phyloP scores from a whole-genome alignment of 495 filamentous ascomycete genomes.

The Cladorrhinum samala region DNA sequence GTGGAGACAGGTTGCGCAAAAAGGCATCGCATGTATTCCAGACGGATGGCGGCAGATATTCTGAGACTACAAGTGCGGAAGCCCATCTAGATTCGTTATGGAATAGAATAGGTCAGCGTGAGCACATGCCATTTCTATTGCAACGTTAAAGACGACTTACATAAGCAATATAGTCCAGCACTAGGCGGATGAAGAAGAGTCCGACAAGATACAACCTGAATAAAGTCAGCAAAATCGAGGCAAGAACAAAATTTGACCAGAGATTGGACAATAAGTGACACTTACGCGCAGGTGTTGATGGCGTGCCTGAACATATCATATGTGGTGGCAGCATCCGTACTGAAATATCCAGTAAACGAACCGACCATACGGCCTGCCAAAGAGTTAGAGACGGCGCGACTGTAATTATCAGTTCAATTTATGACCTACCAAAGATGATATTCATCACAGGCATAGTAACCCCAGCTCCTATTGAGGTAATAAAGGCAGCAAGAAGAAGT shows the following conservation, averaged over 20 bases:
- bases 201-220: constrained; percentile 53
- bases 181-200: constrained; percentile 55
- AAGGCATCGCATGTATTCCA: constrained; percentile 46
- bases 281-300: constrained; percentile 29
- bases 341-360: constrained; percentile 24
- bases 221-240: background rate
- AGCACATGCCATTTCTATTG: background rate
- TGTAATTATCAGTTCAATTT: background rate
- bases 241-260: background rate
- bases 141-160: constrained; percentile 26
- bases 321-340: constrained; percentile 17
- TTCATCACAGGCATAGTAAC: constrained; percentile 47
- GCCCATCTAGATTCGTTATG: constrained; percentile 33
- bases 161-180: constrained; percentile 51
- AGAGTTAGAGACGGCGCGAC: background rate
- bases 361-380: constrained; percentile 38
- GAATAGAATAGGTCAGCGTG: no score
- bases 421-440: constrained; percentile 38
- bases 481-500: constrained; percentile 32
- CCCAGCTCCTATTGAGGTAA: constrained; percentile 44
- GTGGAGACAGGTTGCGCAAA: constrained; percentile 48
- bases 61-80: constrained; percentile 50
- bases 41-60: constrained; percentile 49
- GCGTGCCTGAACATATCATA: constrained; percentile 22
- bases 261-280: no score